phyloP scores from a whole-genome alignment of 306 rosid genomes.

The Hippophae tibetana region DNA sequence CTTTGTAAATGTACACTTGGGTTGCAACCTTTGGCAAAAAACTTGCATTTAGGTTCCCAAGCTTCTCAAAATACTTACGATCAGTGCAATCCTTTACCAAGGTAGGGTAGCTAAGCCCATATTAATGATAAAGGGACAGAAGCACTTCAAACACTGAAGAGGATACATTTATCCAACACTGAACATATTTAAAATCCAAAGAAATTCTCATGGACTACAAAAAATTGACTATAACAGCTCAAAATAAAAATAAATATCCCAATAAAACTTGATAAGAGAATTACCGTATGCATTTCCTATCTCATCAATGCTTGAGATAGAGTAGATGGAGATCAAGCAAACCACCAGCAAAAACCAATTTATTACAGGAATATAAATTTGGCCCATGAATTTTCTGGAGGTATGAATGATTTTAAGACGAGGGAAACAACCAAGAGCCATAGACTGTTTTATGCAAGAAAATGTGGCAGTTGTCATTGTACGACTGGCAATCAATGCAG shows the following conservation, averaged over 20 bases:
- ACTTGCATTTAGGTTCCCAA: too few relatives aligned
- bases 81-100: too few relatives aligned
- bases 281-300: conserved; percentile 99
- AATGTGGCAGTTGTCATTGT: conserved; percentile 98
- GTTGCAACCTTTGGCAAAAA: too few relatives aligned
- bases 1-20: too few relatives aligned
- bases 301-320: conserved; percentile 79
- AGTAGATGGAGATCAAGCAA: conserved; percentile 63
- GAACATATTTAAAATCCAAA: neutral
- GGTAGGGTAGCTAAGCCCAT: too few relatives aligned
- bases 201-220: neutral
- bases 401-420: conserved; percentile 92
- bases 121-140: neutral
- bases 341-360: conserved; percentile 90
- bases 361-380: conserved; percentile 85
- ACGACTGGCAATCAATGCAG: conserved; percentile 94
- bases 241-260: conserved; percentile 6
- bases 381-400: conserved; percentile 97
- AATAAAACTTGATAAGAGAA: conserved; percentile 13
- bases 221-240: neutral
- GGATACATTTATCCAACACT: neutral
- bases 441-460: conserved; percentile 92
- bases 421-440: conserved; percentile 98
- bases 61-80: too few relatives aligned
- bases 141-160: neutral